Conservation (phyloP, 1,284 basidiomycete genomes). For the Entoloma clypeatum region DNA sequence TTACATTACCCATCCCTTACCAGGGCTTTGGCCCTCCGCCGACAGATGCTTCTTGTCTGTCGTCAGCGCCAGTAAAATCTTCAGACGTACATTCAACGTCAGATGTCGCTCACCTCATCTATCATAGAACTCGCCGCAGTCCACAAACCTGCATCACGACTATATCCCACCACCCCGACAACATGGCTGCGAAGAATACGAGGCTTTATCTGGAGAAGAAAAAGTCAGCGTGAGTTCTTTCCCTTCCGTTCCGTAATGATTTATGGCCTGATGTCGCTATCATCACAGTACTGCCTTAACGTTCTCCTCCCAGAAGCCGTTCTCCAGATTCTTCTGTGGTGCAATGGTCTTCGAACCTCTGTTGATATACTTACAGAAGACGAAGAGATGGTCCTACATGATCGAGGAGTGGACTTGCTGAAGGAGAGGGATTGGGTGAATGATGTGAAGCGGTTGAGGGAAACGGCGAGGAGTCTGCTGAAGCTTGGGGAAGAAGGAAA, state of each 20-base stretch:
- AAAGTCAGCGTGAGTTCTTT: slow-evolving; percentile 49
- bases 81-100: background rate
- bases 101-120: background rate
- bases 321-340: slow-evolving; percentile 67
- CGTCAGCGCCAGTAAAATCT: background rate
- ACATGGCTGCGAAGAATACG: slow-evolving; percentile 45
- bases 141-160: no score
- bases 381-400: slow-evolving; percentile 55
- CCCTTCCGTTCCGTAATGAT: slow-evolving; percentile 3
- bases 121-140: background rate
- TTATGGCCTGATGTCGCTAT: slow-evolving; percentile 1
- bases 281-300: slow-evolving; percentile 60
- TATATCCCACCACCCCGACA: slow-evolving; percentile 26
- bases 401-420: slow-evolving; percentile 42
- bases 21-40: slow-evolving; percentile 5
- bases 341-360: slow-evolving; percentile 50
- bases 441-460: slow-evolving; percentile 51
- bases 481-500: slow-evolving; percentile 19
- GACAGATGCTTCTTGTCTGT: background rate
- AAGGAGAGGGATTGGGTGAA: slow-evolving; percentile 63
- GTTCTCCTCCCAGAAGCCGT: slow-evolving; percentile 66
- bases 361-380: slow-evolving; percentile 41
- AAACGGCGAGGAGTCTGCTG: slow-evolving; percentile 29
- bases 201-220: slow-evolving; percentile 48
- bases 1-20: background rate